A percentile compares a stretch with the other conserved stretches of the same genome.
These are phyloP conservation scores for Hypholoma sublateritium DNA, from an alignment of 768 basidiomycete genomes.

Conservation along the genomic window DNA sequence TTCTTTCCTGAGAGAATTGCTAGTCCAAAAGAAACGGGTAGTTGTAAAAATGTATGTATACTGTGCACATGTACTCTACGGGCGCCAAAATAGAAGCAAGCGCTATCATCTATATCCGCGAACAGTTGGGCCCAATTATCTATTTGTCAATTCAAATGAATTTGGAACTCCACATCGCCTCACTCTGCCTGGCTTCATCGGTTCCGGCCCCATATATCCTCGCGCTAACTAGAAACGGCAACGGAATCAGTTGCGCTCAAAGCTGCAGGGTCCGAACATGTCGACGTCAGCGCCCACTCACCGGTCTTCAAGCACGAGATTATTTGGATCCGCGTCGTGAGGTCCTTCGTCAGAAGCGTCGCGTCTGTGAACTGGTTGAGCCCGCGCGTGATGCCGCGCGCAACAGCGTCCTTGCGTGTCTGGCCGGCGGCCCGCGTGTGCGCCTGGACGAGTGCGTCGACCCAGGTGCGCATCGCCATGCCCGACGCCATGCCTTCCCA, in stretches of 20 bases:
- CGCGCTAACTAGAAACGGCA: slow-evolving; percentile 40
- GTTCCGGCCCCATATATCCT: slow-evolving; percentile 47
- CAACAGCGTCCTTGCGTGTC: slow-evolving; percentile 40
- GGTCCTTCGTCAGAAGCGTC: slow-evolving; percentile 51
- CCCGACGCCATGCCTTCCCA: slow-evolving; percentile 57
- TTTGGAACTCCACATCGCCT: slow-evolving; percentile 54
- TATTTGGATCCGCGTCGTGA: slow-evolving; percentile 53
- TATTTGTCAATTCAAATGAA: slow-evolving; percentile 33
- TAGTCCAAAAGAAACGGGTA: background rate
- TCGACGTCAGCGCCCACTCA: slow-evolving; percentile 15
- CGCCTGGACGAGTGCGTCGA: slow-evolving; percentile 44
- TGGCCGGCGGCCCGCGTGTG: slow-evolving; percentile 31
- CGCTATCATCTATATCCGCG: background rate
- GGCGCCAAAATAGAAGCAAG: slow-evolving; percentile 1
- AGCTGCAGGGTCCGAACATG: too few relatives aligned
- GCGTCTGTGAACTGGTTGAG: slow-evolving; percentile 51
- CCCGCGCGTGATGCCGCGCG: slow-evolving; percentile 49
- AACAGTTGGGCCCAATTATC: too few relatives aligned
- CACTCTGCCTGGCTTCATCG: slow-evolving; percentile 49
- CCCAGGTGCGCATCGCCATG: slow-evolving; percentile 58
- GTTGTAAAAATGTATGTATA: background rate
- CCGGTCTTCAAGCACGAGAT: slow-evolving; percentile 52
- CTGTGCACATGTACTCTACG: slow-evolving; percentile 4
- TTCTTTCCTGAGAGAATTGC: background rate
- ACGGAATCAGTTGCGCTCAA: background rate